phyloP scores from a whole-genome alignment of 2,329 filamentous ascomycete species.

The Xylariaceae sp. region DNA sequence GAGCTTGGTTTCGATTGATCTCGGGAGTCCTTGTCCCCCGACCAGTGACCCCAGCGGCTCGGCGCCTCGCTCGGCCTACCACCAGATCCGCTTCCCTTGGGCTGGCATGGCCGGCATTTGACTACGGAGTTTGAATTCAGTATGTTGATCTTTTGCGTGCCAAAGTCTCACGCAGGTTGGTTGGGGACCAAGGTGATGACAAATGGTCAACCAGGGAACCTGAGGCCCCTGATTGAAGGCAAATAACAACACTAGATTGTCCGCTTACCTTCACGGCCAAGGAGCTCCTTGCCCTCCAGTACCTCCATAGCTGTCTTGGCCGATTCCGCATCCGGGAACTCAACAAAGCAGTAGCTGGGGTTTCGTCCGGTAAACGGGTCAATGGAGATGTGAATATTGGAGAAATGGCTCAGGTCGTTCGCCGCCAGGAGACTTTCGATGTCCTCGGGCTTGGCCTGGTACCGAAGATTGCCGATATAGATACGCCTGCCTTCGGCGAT shows the following conservation, averaged over 20 bases:
- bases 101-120: slow-evolving; percentile 60
- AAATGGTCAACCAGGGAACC: too few species aligned
- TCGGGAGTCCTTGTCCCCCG: slow-evolving; percentile 19
- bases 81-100: slow-evolving; percentile 26
- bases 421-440: slow-evolving; percentile 32
- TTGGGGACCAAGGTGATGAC: too few species aligned
- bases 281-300: slow-evolving; percentile 49
- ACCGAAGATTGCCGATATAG: slow-evolving; percentile 60
- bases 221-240: too few species aligned
- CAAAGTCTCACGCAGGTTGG: too few species aligned
- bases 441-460: slow-evolving; percentile 42
- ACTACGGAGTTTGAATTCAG: slow-evolving; percentile 29
- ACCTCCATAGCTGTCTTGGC: slow-evolving; percentile 53
- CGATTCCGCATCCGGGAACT: slow-evolving; percentile 52
- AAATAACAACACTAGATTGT: too few species aligned
- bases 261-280: slow-evolving; percentile 42
- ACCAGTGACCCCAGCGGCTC: slow-evolving; percentile 43
- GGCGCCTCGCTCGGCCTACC: slow-evolving; percentile 24
- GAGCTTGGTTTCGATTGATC: slow-evolving; percentile 10
- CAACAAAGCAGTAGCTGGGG: slow-evolving; percentile 70
- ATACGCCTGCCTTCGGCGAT: slow-evolving; percentile 40
- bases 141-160: not conserved
- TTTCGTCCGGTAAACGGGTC: slow-evolving; percentile 64
- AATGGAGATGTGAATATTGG: slow-evolving; percentile 62
- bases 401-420: slow-evolving; percentile 33